Conservation (phyloP, 1,139 yeast genomes). For the Schizosaccharomyces versatilis region DNA sequence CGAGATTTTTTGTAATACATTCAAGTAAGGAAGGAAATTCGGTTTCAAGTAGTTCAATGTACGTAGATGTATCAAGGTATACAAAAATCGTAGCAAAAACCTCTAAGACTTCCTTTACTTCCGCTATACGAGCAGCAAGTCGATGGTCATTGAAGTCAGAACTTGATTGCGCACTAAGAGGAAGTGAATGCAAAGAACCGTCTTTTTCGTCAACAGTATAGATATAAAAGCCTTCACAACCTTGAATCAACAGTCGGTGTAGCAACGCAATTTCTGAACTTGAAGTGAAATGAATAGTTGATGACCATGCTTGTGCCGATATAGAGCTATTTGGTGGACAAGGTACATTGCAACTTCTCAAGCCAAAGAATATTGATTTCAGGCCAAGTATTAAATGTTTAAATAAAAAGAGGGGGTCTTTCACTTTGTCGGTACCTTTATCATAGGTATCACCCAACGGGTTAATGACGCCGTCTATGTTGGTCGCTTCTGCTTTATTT, state of each 20-base stretch:
- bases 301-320: constrained; percentile 54
- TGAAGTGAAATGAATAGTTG: constrained; percentile 61
- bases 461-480: background rate
- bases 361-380: constrained; percentile 73
- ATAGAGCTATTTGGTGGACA: constrained; percentile 39
- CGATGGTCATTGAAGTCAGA: constrained; percentile 22
- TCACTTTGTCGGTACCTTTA: constrained; percentile 26
- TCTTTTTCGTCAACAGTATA: constrained; percentile 33
- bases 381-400: constrained; percentile 74
- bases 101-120: constrained; percentile 89
- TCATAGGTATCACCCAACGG: background rate
- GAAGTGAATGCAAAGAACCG: constrained; percentile 10
- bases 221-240: constrained; percentile 57
- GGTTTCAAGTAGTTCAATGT: constrained; percentile 70
- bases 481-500: background rate
- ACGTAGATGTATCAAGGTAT: constrained; percentile 86
- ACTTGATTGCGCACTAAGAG: constrained; percentile 14
- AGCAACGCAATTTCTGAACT: constrained; percentile 65
- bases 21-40: constrained; percentile 64
- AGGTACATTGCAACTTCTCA: constrained; percentile 78
- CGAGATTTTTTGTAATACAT: constrained; percentile 64
- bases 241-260: constrained; percentile 59
- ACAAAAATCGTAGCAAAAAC: constrained; percentile 83
- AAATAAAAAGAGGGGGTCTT: constrained; percentile 73
- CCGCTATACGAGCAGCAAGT: constrained; percentile 18